Base-by-base conservation (phyloP, 495 filamentous ascomycete genomes). In the Pyrenopolyporus hunteri region DNA sequence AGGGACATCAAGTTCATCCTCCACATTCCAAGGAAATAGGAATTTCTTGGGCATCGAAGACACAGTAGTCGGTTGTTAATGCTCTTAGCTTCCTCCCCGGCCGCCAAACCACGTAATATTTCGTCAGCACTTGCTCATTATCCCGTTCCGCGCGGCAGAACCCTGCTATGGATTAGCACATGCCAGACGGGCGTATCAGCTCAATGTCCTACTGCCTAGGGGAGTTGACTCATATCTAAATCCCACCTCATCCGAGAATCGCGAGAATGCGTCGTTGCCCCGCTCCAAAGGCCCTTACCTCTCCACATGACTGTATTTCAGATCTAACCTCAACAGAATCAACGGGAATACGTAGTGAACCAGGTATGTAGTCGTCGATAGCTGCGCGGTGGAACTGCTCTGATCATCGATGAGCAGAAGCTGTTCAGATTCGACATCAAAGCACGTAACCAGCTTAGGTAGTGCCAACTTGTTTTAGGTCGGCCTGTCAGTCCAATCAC, bases 111-210 rank as follows among this genome's bases (percentile, higher is more conserved):
- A 62, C 57, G 63, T 66, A 66, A 66, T 66, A 56, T 66, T 62
- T 66, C 63, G 63, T 66, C 63, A 66, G 63, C 63, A 57, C 57
- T 60, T 59, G 62, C 40, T 65, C 53, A 63, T 62, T 42, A 54
- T 35, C 14, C 52, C 55, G 37, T 45, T 65, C 56, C 28, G 43
- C 61, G 46, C 62, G 50, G 50, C 33, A 47, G 44, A 56, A 57
- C 42, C 46, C 51, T 64, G 48, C 39, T 47, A 44, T 37, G n/a
- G 40, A 39, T 25, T 45, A 65, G 50, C 62, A 65, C 57, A 65
- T 65, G 62, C 62, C 39, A 60, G 44, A 47, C 47, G 25, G 26
- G 28, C 25, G 53, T 52, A 57, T 50, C 52, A 26, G 35, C 32
- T 33, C 32, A 22, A 32, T 45, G 32, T 26, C 23, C 37, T 19